A percentile compares a stretch with the other conserved stretches of the same genome.
These are phyloP conservation scores for Lignosus rhinocerotis DNA, from an alignment of 1,284 basidiomycete species.

Conservation along the genomic window DNA sequence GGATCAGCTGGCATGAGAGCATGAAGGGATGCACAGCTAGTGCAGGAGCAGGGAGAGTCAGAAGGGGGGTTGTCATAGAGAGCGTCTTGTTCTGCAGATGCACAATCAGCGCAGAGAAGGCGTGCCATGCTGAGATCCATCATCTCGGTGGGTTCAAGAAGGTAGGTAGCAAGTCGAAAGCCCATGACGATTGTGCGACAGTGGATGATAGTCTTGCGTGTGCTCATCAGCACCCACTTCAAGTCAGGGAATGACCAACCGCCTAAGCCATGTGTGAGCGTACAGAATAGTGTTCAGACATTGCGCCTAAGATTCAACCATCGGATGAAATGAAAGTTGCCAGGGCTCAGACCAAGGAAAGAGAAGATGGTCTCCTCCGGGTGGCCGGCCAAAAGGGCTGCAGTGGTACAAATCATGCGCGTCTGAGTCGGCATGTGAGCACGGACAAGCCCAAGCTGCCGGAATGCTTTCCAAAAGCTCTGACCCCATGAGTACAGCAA, in stretches of 20 bases:
- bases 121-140: constrained; percentile 11
- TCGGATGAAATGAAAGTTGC: constrained; percentile 13
- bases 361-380: constrained; percentile 4
- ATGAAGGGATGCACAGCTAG: background rate
- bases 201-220: constrained; percentile 8
- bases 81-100: constrained; percentile 3
- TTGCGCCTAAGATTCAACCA: constrained; percentile 20
- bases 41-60: constrained; percentile 7
- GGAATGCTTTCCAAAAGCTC: constrained; percentile 22
- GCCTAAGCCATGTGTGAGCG: background rate
- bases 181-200: constrained; percentile 4
- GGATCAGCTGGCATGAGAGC: background rate
- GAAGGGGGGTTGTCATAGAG: constrained; percentile 15
- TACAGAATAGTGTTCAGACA: constrained; percentile 13
- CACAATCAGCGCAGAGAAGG: constrained; percentile 7
- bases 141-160: too few relatives aligned
- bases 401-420: constrained; percentile 11
- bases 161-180: background rate
- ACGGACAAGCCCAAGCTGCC: constrained; percentile 20
- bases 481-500: constrained; percentile 26
- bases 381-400: background rate
- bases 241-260: constrained; percentile 14
- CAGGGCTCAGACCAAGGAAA: constrained; percentile 11
- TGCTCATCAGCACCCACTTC: constrained; percentile 9
- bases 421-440: constrained; percentile 10